Evolutionary conservation across 2,329 filamentous ascomycete species (phyloP), one percentile per base, ranked within the genome.

Genomic region (Trichoderma semiorbis): DNA sequence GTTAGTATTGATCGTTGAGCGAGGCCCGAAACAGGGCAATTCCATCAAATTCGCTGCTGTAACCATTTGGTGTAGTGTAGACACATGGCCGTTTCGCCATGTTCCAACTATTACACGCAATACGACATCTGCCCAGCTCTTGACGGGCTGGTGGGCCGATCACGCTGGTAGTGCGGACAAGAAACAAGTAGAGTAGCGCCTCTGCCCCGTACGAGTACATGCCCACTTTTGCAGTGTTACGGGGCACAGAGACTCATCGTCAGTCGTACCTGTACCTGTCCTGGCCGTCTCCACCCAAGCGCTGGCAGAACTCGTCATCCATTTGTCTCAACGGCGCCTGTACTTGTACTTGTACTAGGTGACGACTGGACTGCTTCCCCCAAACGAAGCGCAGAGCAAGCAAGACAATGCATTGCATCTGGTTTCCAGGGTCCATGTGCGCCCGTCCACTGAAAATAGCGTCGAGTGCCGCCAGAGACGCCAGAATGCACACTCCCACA

Each of bases 111-210:
- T 34, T 34, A 34, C 43, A 53, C 8, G 18, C 43, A 53, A 61
- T 47, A 53, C 66, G 66, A 32, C 47, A 36, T 70, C 58, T 57
- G 43, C 60, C 58, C 50, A 30, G 28, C 34, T 65, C 26, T 47
- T 50, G 60, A 66, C 43, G 61, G 63, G n/a, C 61, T 65, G 53
- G 69, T 71, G 61, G 69, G 69, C 61, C 69, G 69, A 71, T 71
- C 61, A 57, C 61, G 53, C 55, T 43, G 36, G 63, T 34, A 32
- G 32, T 43, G 26, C 43, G 21, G 30, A 36, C 55, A 32, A 36
- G 16, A 30, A 61, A 24, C 58, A 34, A 36, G 58, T 39, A 62
- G 34, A 36, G 34, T 36, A 36, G 60, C 32, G 58, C 32, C 60
- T 36, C 58, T n/a, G 32, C 63, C 21, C 63, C 11, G 43, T 47